Conservation (phyloP, 2,329 filamentous ascomycete genomes). For the Alternaria burnsii region DNA sequence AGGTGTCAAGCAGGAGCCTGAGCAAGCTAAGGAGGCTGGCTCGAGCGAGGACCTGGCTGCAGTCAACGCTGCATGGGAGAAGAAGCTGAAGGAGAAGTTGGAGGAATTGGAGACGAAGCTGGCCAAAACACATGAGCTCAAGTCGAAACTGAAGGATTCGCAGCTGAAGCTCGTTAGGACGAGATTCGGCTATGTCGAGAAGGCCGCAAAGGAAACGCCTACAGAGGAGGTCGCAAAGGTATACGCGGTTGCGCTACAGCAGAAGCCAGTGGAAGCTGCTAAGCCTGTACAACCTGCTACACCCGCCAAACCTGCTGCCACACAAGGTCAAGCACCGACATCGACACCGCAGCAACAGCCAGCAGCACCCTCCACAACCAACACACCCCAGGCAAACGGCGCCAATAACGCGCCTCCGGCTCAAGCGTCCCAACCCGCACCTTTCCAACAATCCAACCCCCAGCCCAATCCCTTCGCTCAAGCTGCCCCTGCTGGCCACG, state of each 20-base stretch:
- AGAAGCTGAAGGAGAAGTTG: conserved; percentile 48
- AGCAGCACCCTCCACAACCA: conserved; percentile 2
- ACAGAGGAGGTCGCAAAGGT: conserved; percentile 84
- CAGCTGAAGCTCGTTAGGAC: conserved; percentile 68
- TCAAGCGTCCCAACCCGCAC: conserved; percentile 16
- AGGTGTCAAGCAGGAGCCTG: conserved; percentile 23
- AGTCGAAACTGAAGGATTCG: conserved; percentile 78
- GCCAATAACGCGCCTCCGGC: conserved; percentile 15
- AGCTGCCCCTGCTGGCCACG: conserved; percentile 13
- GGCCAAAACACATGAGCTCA: conserved; percentile 64
- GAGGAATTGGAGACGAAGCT: conserved; percentile 60
- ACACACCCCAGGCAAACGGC: conserved; percentile 26
- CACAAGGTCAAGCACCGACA: conserved; percentile 11
- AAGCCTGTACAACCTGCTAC: conserved; percentile 31
- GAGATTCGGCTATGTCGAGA: conserved; percentile 81
- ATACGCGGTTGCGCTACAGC: conserved; percentile 81
- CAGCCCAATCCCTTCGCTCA: conserved; percentile 26
- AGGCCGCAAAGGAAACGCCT: conserved; percentile 84
- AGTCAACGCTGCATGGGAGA: conserved; percentile 48
- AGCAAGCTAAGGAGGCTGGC: conserved; percentile 19
- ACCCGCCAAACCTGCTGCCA: conserved; percentile 21
- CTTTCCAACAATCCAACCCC: conserved; percentile 1
- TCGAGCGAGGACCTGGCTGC: conserved; percentile 28
- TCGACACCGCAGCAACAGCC: conserved; percentile 26
- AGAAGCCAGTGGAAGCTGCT: conserved; percentile 52